Base-by-base conservation (phyloP, 495 filamentous ascomycete genomes). In the Hypoxylon fragiforme region DNA sequence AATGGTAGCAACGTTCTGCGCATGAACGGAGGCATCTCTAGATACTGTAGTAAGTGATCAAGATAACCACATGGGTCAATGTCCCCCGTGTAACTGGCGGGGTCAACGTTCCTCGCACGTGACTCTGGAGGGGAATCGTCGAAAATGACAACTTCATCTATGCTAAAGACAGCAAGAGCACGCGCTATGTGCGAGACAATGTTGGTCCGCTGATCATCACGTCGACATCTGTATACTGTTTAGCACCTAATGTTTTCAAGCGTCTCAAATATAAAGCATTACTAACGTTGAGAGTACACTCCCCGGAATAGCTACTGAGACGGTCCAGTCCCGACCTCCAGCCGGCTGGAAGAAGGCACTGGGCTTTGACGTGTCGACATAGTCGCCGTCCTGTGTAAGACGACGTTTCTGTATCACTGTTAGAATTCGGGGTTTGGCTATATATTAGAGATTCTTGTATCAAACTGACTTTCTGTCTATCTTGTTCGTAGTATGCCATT, bases 61-160 rank as follows among this genome's bases (percentile, higher is more conserved):
- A 92, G 75, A 68, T 88, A 91, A 64, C 88, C 81, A 19, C 78
- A 78, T 0, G 87, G 86, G 54, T 90, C 81, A 1, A 77, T 67
- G 44, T 77, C 82, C 42, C 82, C 85, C 0, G 85, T 88, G 58
- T 87, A 86, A 16, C 71, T 70, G 5, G 75, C 72, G 12, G 71
- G 64, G 31, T 78, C 71, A 16, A 73, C 69, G 21, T 76, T 68
- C 12, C 53, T 38, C 24, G 70, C 61, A 34, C 72, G 75, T 15
- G 70, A 64, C 24, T 70, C 63, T 11, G 58, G 18, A 0, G 69
- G 75, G 31, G 68, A 74, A 65, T 91, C 88, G 39, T 89, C 80
- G 65, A 85, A 91, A 46, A 91, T 67, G 36, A 91, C 75, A 20
- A 92, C 75, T 67, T 92, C 89, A 60, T 92, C 89, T 44, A 91